phyloP scores from a whole-genome alignment of 2,329 filamentous ascomycete genomes.

The Hypomyces perniciosus region DNA sequence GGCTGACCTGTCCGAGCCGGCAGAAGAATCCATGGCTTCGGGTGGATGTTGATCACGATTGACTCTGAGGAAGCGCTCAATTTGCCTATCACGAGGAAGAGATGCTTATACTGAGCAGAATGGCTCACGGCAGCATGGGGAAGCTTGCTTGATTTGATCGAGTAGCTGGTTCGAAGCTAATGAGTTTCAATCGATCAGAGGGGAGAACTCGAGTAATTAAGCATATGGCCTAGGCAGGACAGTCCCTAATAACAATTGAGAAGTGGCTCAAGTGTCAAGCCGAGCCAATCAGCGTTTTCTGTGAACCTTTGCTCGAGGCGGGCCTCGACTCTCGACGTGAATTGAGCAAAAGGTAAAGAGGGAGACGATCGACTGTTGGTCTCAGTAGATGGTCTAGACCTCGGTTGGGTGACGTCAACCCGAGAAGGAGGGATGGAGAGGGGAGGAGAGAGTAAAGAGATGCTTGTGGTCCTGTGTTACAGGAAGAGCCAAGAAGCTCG shows the following conservation, averaged over 20 bases:
- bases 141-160: not conserved
- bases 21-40: conserved; percentile 3
- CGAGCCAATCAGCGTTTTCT: not conserved
- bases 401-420: not conserved
- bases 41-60: not conserved
- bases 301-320: not conserved
- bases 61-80: not conserved
- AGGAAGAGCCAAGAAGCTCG: not conserved
- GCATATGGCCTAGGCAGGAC: no score
- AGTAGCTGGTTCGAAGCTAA: not conserved
- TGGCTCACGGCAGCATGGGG: conserved; percentile 4
- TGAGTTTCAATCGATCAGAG: not conserved
- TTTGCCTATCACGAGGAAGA: not conserved
- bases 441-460: not conserved
- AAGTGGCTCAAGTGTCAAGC: no score
- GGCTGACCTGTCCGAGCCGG: conserved; percentile 2
- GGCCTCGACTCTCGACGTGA: no score
- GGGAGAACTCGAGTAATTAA: not conserved
- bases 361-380: not conserved
- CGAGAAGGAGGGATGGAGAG: not conserved
- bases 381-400: not conserved
- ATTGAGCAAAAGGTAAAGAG: no score
- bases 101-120: not conserved
- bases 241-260: no score
- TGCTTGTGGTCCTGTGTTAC: not conserved